Conservation (phyloP, 192 early-diverging fungal species). For the Coemansia reversa region DNA sequence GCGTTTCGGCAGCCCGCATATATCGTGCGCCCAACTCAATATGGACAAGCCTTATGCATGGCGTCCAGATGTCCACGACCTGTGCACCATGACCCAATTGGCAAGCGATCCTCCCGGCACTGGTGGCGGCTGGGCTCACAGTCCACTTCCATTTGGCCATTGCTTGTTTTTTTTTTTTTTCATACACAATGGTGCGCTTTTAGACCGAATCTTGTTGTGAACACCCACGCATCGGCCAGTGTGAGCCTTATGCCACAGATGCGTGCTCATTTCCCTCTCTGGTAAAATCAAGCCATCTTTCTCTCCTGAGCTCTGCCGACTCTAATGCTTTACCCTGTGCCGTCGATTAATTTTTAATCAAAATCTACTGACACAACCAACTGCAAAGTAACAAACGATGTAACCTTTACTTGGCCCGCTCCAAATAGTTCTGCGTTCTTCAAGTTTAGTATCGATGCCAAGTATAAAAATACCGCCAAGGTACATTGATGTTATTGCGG, state of each 20-base stretch:
- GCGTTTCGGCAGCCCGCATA: background rate
- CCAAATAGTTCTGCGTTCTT: too few species aligned
- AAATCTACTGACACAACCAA: too few species aligned
- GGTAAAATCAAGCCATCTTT: background rate
- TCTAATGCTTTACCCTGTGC: too few species aligned
- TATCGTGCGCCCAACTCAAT: background rate
- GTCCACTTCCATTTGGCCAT: background rate
- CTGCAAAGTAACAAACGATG: too few species aligned
- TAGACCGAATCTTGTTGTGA: background rate
- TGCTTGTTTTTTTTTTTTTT: background rate
- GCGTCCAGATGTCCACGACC: too few species aligned
- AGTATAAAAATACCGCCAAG: too few species aligned
- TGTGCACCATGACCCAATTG: background rate
- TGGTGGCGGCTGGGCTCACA: background rate
- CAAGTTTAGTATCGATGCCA: too few species aligned
- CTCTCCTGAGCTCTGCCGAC: too few species aligned
- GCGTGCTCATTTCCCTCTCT: background rate
- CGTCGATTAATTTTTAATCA: too few species aligned
- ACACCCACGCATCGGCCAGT: background rate
- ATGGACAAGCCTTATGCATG: background rate
- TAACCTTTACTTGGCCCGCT: too few species aligned
- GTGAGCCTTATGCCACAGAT: background rate
- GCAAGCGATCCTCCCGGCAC: background rate
- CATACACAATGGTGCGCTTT: too few species aligned
- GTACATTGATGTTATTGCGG: too few species aligned